Base-by-base conservation (phyloP, 1,139 yeast genomes). In the Nakaseomyces delphensis region DNA sequence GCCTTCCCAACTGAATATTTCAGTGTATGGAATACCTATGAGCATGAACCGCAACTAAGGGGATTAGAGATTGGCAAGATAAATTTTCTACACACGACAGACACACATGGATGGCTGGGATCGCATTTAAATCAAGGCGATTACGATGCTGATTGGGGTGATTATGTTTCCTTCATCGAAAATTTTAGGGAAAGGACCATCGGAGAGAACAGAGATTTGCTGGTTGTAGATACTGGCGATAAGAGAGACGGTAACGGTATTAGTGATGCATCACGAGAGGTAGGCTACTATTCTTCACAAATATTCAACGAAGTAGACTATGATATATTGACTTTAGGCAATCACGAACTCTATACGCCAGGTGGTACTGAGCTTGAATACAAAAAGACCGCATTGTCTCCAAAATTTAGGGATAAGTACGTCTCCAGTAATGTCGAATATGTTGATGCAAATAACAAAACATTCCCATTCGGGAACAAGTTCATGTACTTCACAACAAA, bases 91-190 rank as follows among this genome's bases (percentile, higher is more conserved):
- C 96, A 87, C 55, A 87, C 97, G 1, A 91, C 97, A 1, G 98
- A 91, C 55, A 89, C 96, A 2, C 98, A 91, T 60, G 93, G 91
- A 0, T 91, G 97, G 97, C 76, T 83, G 48, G 77, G 89, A 4
- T 96, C 97, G 0, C 97, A 89, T 63, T 52, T 75, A 32, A 77
- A 79, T 50, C 96, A 87, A 60, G 70, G 73, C 23, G 76, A 74
- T 46, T 91, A 81, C 60, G 73, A 80, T 38, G 94, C 85, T 7
- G 84, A 86, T 59, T 91, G 96, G 96, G 98, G 97, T 8, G 95
- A 91, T 56, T 85, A 83, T 50, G 59, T 83, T 3, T 79, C 93
- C 0, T 87, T 91, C 55, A 65, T 77, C 1, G 52, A 62, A 11
- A 76, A 74, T 43, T 60, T 85, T 58, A 64, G 18, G 11, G 41